Conservation (phyloP, 1,284 basidiomycete genomes). For the Trichosporon sp. region DNA sequence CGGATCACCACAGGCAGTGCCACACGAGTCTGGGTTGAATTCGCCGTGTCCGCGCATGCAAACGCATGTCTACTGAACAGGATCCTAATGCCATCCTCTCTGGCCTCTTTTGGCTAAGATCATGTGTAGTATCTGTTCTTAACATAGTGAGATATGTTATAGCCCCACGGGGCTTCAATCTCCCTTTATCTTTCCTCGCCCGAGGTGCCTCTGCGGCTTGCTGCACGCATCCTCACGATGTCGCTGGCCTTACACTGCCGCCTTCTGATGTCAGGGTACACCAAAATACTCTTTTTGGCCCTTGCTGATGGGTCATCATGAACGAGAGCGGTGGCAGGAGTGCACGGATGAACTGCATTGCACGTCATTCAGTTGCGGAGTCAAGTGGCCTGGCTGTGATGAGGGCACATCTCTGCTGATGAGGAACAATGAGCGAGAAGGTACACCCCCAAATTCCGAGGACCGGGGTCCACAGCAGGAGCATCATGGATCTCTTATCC, state of each 20-base stretch:
- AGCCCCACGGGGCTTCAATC: conserved; percentile 45
- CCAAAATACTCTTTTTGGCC: conserved; percentile 20
- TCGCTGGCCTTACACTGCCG: conserved; percentile 37
- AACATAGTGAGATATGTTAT: conserved; percentile 52
- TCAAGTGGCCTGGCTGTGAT: too few species aligned
- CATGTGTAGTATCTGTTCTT: conserved; percentile 59
- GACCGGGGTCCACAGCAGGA: background rate
- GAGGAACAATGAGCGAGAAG: background rate
- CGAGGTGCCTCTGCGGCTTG: conserved; percentile 36
- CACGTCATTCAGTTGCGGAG: too few species aligned
- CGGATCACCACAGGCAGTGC: background rate
- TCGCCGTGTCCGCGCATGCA: conserved; percentile 5
- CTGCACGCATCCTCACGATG: conserved; percentile 32
- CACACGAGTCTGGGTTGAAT: background rate
- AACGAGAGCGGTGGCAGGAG: too few species aligned
- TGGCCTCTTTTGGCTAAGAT: conserved; percentile 58
- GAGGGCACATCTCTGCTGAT: too few species aligned
- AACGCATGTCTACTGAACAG: background rate
- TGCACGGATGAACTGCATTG: too few species aligned
- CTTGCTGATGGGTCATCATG: background rate
- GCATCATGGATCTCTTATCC: too few species aligned
- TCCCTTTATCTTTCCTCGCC: conserved; percentile 47
- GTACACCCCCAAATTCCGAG: background rate
- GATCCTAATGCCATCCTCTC: conserved; percentile 59
- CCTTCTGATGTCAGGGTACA: conserved; percentile 38